Evolutionary conservation across 306 rosid species (phyloP), one percentile per base, ranked within the genome.

Genomic region (Vigna hirtella): DNA sequence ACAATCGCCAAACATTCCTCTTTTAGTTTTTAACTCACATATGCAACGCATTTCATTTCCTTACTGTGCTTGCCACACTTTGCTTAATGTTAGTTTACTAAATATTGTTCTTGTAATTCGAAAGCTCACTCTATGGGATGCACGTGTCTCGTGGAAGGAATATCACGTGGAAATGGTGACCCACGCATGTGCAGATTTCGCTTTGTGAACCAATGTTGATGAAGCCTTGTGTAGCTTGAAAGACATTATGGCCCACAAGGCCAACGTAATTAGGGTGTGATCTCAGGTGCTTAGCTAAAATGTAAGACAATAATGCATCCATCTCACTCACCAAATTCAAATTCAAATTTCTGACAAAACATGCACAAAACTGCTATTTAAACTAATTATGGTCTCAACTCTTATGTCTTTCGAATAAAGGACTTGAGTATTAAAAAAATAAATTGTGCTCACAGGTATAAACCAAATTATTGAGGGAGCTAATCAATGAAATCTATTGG

Each of bases 121-220:
- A 77, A 84, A 70, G 75, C 42, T 34, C 32, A 26, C 53, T 12
- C 3, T 34, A 84, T 75, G 88, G 89, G 80, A 53, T 10, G 88
- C 94, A 89, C 90, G 89, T 91, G 94, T 36, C 68, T 77, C 56
- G 72, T 74, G 83, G 89, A 85, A 76, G 80, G 75, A 77, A 74
- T 81, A 84, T 86, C 90, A 87, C 89, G 83, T 79, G 87, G 80
- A 77, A 69, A 71, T 70, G 89, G 83, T 64, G 80, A 69, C 68
- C 89, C 34, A 30, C 34, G 34, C 96, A 89, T 90, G 97, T 89
- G 92, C 90, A 72, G 7, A 72, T 76, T 81, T 76, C 65, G 81
- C 72, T 79, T 77, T 80, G 81, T 70, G 36, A 66, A 38, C 42
- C 32, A 64, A 22, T 62, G 47, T 45, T 9, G 36, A 56, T 40